These are phyloP conservation scores for Tricholoma sp. DNA, from an alignment of 768 basidiomycete genomes.

Conservation along the genomic window DNA sequence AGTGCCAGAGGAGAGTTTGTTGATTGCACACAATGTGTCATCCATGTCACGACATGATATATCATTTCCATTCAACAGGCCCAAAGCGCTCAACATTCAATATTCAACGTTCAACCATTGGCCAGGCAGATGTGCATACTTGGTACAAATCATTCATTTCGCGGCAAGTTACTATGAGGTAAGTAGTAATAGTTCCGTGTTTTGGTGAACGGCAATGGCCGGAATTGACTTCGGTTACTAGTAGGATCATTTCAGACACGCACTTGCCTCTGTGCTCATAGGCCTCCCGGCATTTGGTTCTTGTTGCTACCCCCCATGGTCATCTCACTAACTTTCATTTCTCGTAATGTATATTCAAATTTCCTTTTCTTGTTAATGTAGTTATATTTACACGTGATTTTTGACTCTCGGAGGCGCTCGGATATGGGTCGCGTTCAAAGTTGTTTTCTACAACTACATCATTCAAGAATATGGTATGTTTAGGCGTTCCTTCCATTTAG, in stretches of 20 bases:
- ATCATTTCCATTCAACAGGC: no score
- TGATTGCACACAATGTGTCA: not conserved
- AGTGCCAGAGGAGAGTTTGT: not conserved
- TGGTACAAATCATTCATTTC: no score
- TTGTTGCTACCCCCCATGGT: not conserved
- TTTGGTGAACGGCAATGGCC: not conserved
- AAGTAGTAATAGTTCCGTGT: no score
- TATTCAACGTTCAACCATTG: no score
- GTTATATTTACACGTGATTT: not conserved
- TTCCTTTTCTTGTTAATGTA: not conserved
- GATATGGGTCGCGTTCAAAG: not conserved
- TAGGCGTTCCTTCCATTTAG: not conserved
- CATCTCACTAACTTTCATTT: slow-evolving; percentile 8
- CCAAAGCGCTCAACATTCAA: no score
- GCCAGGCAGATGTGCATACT: no score
- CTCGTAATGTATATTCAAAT: slow-evolving; percentile 17
- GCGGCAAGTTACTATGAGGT: no score
- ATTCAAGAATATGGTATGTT: not conserved
- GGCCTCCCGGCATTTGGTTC: not conserved
- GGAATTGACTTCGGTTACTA: not conserved
- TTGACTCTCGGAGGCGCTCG: not conserved
- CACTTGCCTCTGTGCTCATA: not conserved
- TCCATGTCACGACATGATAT: no score
- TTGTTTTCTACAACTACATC: not conserved
- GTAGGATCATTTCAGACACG: not conserved